phyloP scores from a whole-genome alignment of 2,329 filamentous ascomycete genomes.

The Teratosphaeria destructans region DNA sequence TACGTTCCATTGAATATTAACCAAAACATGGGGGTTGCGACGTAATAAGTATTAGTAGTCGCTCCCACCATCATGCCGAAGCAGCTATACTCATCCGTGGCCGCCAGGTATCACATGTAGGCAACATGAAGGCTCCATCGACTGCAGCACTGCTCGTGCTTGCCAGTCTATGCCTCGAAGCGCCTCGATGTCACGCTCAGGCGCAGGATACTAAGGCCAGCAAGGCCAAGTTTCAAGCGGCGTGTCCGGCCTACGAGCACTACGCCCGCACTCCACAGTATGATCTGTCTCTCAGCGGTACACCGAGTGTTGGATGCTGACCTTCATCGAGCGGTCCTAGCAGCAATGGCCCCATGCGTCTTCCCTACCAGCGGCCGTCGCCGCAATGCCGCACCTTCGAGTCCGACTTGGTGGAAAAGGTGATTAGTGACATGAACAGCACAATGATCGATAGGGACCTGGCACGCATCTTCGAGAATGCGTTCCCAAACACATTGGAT shows the following conservation, averaged over 20 bases:
- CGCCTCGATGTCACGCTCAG: constrained; percentile 9
- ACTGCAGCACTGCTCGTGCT: constrained; percentile 19
- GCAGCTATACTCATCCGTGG: background rate
- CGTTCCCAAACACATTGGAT: constrained; percentile 84
- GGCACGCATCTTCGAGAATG: constrained; percentile 86
- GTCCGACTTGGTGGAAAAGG: constrained; percentile 74
- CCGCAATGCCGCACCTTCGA: constrained; percentile 78
- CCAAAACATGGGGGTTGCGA: too few species aligned
- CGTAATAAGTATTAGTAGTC: background rate
- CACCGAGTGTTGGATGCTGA: constrained; percentile 5
- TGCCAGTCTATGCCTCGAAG: constrained; percentile 19
- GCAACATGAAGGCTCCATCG: constrained; percentile 8
- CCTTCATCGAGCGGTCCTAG: constrained; percentile 53
- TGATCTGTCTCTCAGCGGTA: background rate
- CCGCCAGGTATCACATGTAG: background rate
- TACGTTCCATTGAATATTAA: background rate
- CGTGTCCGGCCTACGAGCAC: constrained; percentile 30
- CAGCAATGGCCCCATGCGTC: constrained; percentile 64
- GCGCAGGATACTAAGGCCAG: constrained; percentile 13
- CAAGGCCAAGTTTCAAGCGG: constrained; percentile 25
- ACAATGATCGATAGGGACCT: constrained; percentile 78
- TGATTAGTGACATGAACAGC: constrained; percentile 71
- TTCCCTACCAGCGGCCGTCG: constrained; percentile 80
- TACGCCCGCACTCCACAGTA: constrained; percentile 30
- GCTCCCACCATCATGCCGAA: background rate